phyloP scores from a whole-genome alignment of 352 stramenopile genomes.

The Phytophthora hybrid region DNA sequence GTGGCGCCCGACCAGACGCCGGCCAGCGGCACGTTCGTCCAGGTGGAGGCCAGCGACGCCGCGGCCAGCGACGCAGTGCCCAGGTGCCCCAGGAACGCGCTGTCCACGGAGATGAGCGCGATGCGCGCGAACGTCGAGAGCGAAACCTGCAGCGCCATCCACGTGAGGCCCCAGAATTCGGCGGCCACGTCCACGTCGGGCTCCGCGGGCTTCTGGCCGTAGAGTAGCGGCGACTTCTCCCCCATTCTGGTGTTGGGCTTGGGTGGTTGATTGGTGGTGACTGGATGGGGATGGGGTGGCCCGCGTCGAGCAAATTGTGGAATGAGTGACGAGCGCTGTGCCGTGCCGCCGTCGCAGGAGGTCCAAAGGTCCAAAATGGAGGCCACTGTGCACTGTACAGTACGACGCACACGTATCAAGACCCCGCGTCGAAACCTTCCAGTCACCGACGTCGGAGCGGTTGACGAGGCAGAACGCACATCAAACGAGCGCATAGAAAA shows the following conservation, averaged over 20 bases:
- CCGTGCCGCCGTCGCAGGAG: background rate
- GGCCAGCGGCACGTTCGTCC: conserved; percentile 75
- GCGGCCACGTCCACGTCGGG: conserved; percentile 54
- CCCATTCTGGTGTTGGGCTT: conserved; percentile 14
- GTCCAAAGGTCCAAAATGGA: background rate
- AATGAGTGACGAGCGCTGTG: conserved; percentile 12
- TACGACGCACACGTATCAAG: background rate
- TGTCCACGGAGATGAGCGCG: conserved; percentile 81
- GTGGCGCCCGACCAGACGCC: conserved; percentile 76
- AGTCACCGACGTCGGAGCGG: background rate
- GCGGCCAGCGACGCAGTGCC: conserved; percentile 76
- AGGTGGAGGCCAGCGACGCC: conserved; percentile 78
- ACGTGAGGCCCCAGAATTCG: conserved; percentile 74
- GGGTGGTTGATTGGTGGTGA: background rate
- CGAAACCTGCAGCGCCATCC: conserved; percentile 84
- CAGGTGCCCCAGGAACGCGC: conserved; percentile 79
- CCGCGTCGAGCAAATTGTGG: conserved; percentile 11
- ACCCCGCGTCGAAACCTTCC: background rate
- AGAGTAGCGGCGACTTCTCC: conserved; percentile 30
- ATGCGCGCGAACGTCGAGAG: conserved; percentile 82
- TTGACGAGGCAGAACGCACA: conserved; percentile 1
- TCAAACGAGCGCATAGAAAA: background rate
- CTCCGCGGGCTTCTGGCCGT: conserved; percentile 27
- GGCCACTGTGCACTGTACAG: background rate
- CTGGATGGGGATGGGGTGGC: background rate